A percentile compares a stretch with the other conserved stretches of the same genome.
Evolutionary conservation across 208 protist species (phyloP).

Genomic region (Trypanosoma melophagium): DNA sequence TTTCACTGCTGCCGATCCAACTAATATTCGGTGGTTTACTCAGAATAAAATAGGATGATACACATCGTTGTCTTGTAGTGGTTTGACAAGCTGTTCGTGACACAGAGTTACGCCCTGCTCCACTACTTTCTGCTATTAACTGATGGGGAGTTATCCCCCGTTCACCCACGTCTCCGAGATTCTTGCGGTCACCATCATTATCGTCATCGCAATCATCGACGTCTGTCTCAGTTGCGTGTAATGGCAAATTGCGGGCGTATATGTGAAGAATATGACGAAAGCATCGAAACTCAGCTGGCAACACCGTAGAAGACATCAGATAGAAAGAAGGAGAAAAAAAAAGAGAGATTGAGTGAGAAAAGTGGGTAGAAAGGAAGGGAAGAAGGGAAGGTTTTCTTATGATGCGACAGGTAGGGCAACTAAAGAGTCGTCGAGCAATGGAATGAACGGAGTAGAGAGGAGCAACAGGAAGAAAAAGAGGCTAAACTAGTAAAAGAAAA

Average conservation of each 20-base stretch:
- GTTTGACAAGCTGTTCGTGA: neutral
- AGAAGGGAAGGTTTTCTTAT: no score
- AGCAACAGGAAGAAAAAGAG: no score
- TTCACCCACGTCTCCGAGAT: neutral
- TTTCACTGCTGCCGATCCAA: neutral
- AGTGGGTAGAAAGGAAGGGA: constrained; percentile 6
- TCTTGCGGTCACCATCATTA: neutral
- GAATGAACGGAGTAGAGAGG: no score
- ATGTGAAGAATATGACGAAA: constrained; percentile 41
- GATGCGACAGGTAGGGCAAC: no score
- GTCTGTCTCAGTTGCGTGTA: neutral
- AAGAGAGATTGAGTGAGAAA: no score
- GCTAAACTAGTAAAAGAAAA: no score
- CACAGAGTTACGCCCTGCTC: no score
- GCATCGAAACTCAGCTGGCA: constrained; percentile 40
- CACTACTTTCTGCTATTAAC: neutral
- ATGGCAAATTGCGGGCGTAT: constrained; percentile 37
- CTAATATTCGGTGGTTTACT: constrained; percentile 15
- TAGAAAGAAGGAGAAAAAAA: constrained; percentile 22
- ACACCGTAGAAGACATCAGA: constrained; percentile 19
- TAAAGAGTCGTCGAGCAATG: no score
- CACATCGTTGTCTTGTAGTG: constrained; percentile 8
- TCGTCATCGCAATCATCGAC: neutral
- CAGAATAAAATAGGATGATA: constrained; percentile 32
- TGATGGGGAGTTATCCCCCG: neutral